These are phyloP conservation scores for Peltaster fructicola DNA, from an alignment of 2,329 filamentous ascomycete species.

Conservation along the genomic window DNA sequence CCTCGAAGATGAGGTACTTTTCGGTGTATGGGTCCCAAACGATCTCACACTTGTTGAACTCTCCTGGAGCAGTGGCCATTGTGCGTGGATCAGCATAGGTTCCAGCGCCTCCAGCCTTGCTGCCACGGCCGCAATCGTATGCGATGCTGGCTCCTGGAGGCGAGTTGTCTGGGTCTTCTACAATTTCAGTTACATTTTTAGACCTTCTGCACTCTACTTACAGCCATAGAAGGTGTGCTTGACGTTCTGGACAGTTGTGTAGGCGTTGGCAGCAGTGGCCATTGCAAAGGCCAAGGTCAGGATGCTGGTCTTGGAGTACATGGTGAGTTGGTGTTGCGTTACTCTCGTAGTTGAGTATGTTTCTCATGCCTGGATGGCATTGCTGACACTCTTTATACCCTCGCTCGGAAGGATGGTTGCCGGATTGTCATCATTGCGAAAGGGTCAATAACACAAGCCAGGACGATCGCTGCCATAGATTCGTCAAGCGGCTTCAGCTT, in stretches of 20 bases:
- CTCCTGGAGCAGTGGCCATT: constrained; percentile 25
- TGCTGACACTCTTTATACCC: too few relatives aligned
- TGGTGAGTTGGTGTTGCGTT: too few relatives aligned
- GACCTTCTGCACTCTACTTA: background rate
- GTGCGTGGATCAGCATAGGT: constrained; percentile 27
- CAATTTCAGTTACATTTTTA: background rate
- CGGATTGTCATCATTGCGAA: too few relatives aligned
- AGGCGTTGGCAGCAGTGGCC: too few relatives aligned
- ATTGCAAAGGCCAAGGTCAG: too few relatives aligned
- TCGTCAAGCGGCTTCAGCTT: too few relatives aligned
- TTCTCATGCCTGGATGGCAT: too few relatives aligned
- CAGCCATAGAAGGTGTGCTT: constrained; percentile 14
- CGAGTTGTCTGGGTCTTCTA: constrained; percentile 11
- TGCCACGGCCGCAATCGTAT: constrained; percentile 14
- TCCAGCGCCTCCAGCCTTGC: constrained; percentile 24
- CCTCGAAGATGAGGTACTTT: constrained; percentile 27
- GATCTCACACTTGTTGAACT: constrained; percentile 27
- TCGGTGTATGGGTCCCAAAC: constrained; percentile 27
- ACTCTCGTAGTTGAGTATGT: too few relatives aligned
- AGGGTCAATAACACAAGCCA: too few relatives aligned
- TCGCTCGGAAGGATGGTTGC: too few relatives aligned
- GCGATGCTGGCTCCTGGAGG: constrained; percentile 12
- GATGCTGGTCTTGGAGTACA: too few relatives aligned
- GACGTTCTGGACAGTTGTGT: constrained; percentile 4
- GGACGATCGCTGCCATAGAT: too few relatives aligned